These are phyloP conservation scores for Nepenthes alata DNA, from an alignment of 179 eudicot species.

Conservation along the genomic window DNA sequence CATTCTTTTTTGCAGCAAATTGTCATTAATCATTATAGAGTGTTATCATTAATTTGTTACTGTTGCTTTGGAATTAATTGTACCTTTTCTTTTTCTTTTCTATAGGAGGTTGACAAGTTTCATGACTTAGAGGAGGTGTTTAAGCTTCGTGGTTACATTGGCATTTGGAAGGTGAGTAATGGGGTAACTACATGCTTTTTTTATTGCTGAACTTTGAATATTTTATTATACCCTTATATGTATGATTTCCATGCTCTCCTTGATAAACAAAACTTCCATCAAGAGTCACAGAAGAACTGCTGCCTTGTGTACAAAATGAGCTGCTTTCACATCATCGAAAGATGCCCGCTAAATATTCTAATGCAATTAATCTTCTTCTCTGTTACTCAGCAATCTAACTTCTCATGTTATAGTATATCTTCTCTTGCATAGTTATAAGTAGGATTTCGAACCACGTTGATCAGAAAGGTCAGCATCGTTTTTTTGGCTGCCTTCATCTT, in stretches of 20 bases:
- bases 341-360: too few species aligned
- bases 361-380: too few species aligned
- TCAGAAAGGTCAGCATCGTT: too few species aligned
- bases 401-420: too few species aligned
- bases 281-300: background rate
- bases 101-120: constrained; percentile 93
- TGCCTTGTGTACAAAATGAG: too few species aligned
- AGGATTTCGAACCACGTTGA: too few species aligned
- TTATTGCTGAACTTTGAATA: background rate
- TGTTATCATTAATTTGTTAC: background rate
- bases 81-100: constrained; percentile 10
- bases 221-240: background rate
- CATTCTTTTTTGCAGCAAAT: too few species aligned
- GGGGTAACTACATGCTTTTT: constrained; percentile 3
- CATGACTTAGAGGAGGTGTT: constrained; percentile 64
- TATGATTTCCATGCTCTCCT: background rate
- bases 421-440: too few species aligned
- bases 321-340: too few species aligned
- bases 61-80: constrained; percentile 8
- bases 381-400: too few species aligned
- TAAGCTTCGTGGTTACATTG: constrained; percentile 61
- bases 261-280: background rate
- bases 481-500: too few species aligned
- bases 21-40: too few species aligned
- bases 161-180: constrained; percentile 77